Evolutionary conservation across 305 asterid genomes (phyloP).

Genomic region (Solanum chacoense): DNA sequence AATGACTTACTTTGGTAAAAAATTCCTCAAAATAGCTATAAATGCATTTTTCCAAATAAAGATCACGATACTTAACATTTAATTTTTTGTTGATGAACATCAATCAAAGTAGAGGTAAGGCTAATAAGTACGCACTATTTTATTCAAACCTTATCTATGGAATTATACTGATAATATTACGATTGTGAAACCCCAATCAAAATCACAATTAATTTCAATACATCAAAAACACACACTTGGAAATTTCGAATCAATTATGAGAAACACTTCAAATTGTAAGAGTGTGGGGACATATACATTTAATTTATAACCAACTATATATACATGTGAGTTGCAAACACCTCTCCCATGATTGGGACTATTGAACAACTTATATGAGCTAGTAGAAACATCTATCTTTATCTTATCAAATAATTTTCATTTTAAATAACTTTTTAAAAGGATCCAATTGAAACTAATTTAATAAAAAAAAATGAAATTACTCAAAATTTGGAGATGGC

Average conservation of each 20-base stretch:
- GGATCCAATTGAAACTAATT: not conserved
- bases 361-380: not conserved
- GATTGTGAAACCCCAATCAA: not conserved
- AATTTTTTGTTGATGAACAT: not conserved
- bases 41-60: no score
- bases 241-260: not conserved
- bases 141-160: not conserved
- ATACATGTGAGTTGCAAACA: not conserved
- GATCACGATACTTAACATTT: not conserved
- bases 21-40: not conserved
- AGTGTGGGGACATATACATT: not conserved
- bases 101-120: not conserved
- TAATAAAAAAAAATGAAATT: not conserved
- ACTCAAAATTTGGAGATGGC: not conserved
- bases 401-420: not conserved
- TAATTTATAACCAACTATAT: not conserved
- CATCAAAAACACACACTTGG: not conserved
- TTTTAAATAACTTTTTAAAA: not conserved
- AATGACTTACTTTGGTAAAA: no score
- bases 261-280: not conserved
- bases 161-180: not conserved
- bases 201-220: not conserved
- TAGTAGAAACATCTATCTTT: not conserved
- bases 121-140: not conserved
- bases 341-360: not conserved